phyloP scores from a whole-genome alignment of 2,329 filamentous ascomycete species.

The Colletotrichum phormii region DNA sequence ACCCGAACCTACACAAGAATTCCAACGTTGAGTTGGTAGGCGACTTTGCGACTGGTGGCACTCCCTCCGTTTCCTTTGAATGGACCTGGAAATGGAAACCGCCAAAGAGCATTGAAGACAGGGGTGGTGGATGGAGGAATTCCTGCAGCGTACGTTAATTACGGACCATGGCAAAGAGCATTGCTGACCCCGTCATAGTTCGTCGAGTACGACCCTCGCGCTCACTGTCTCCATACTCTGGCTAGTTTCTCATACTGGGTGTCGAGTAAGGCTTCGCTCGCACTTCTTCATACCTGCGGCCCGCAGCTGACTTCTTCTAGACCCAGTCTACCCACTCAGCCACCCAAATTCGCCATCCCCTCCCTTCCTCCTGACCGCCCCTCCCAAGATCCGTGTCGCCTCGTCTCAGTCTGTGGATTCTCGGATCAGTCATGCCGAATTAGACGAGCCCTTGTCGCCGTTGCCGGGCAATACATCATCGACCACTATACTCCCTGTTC shows the following conservation, averaged over 20 bases:
- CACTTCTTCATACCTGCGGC: neutral
- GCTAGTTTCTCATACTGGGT: conserved; percentile 97
- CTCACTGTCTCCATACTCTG: conserved; percentile 87
- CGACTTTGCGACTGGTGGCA: conserved; percentile 88
- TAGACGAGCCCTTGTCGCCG: conserved; percentile 70
- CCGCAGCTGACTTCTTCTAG: conserved; percentile 48
- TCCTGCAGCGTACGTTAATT: conserved; percentile 81
- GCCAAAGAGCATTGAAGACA: conserved; percentile 83
- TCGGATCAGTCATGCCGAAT: conserved; percentile 78
- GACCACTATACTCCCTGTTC: conserved; percentile 34
- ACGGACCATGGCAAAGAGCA: conserved; percentile 1
- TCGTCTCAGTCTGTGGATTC: conserved; percentile 90
- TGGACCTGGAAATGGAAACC: conserved; percentile 99
- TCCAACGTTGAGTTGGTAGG: conserved; percentile 96
- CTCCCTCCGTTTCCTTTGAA: conserved; percentile 85
- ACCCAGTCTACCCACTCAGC: conserved; percentile 57
- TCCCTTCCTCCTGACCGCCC: conserved; percentile 77
- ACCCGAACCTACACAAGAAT: conserved; percentile 97
- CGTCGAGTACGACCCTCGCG: conserved; percentile 95
- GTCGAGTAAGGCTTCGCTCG: conserved; percentile 68
- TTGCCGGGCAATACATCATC: conserved; percentile 46
- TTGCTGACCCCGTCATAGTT: conserved; percentile 68
- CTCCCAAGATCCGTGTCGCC: conserved; percentile 83
- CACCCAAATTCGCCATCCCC: conserved; percentile 77
- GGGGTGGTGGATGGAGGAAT: conserved; percentile 93